Base-by-base conservation (phyloP, 2,329 filamentous ascomycete genomes). In the Aspergillus intermedius region DNA sequence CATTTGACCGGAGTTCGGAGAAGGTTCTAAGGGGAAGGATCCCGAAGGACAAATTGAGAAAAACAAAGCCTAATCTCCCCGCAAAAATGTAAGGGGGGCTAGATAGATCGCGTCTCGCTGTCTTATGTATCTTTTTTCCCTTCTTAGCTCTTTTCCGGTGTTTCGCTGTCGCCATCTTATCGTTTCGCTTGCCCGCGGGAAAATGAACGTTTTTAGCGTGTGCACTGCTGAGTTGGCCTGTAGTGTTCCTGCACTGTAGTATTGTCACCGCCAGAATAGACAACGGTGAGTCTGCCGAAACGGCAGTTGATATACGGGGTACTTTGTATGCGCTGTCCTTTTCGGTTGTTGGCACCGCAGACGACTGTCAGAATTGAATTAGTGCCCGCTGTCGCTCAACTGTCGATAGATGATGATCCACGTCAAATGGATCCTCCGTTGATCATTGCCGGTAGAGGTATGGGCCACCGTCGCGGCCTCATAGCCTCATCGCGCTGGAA, bases 11-110 rank as follows among this genome's bases (percentile, higher is more conserved):
- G 21, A 21, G 19, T 19, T 40, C 37, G 37, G 37, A 40, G 37
- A 40, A 40, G 37, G 17, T 17, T 40, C 37, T 17, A 40, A 40
- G 37, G 37, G 37, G 37, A 40, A 25, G 22, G 13, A n/a, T 13
- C 23, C 41, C 22, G 12, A 28, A 42, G 22, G 39, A 19, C 25
- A 34, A 49, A 47, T 28, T 12, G 32, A 40, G 48, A 46, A 47
- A 49, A 45, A 35, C 44, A 49, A 45, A 39, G 19, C 23, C 21
- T 44, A 44, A 35, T 21, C 47, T 44, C 54, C 55, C 55, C 57
- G 54, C 57, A 58, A 47, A 47, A 47, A 50, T 42, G 40, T 35
- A 48, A 54, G 50, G 35, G 49, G 39, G 41, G 8, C 7, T 42
- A 42, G 23, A 25, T 19, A 10, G 4, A 25, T 42, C 13, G 5